Evolutionary conservation across 306 rosid species (phyloP), one percentile per base, ranked within the genome.

Genomic region (Acmispon strigosus): DNA sequence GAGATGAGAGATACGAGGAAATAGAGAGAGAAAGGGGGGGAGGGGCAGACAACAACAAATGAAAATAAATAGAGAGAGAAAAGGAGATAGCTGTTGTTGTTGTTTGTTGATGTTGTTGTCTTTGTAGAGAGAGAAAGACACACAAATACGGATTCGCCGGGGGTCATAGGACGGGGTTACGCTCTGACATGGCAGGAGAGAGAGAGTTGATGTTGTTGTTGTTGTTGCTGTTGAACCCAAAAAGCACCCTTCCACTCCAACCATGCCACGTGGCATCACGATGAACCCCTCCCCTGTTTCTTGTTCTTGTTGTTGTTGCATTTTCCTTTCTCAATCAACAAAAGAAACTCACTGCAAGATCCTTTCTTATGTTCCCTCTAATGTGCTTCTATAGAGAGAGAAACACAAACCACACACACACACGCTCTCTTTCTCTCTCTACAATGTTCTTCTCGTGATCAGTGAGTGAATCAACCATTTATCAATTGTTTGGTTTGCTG

Each of bases 171-270:
- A 84, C 92, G 87, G 90, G 93, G 86, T 84, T 85, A 76, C 89
- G 58, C 87, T 82, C 96, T 92, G 96, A 92, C 98, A 90, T 86
- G 98, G 96, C 96, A 88, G 81, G 76, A 64, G 85, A 80, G 89
- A 85, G 86, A 79, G 80, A 62, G 29, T 32, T 27, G 73, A 1
- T 27, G 32, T 27, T 27, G 32, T 4, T 27, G 32, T 27, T 27
- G 32, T 74, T 70, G 85, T 32, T 76, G 76, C 57, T 81, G 58
- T 63, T 76, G 16, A 78, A 84, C 70, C 84, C 65, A 34, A 72
- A 42, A 75, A 39, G 18, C 17, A 54, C 65, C 41, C 73, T 7
- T 34, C 92, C 89, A 83, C 76, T 83, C 77, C 17, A 0, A 53
- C 7, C 5, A 18, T 60, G 85, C 82, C 96, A 85, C 92, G 96